Base-by-base conservation (phyloP, 352 stramenopile species). In the Pilasporangium apinafurcum region DNA sequence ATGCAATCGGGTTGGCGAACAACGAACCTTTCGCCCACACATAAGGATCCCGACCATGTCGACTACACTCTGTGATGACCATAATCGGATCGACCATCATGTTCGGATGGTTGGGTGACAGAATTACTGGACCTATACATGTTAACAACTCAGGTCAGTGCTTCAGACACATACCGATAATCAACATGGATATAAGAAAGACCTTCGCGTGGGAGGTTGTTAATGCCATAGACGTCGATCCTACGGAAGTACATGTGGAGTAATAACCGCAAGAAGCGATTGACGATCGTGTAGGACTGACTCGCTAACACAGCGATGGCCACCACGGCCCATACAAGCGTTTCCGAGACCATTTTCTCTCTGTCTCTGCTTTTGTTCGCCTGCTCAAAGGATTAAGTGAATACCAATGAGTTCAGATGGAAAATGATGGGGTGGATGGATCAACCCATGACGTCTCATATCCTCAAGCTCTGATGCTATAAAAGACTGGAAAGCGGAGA, bases 101-200 rank as follows among this genome's bases (percentile, higher is more conserved):
- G 49, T 90, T 90, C 4, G 77, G 77, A 47, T 90, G 77, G 56
- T 90, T 90, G 8, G 77, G 72, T 17, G 74, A 90, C 41, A 90
- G 38, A 29, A 90, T 86, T 39, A 90, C 77, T 2, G 77, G 77
- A 5, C 76, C 75, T 70, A 32, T 7, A 2, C n/a, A n/a, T n/a
- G n/a, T n/a, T 21, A 36, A n/a, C 20, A 14, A 20, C 13, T 20
- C 12, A 33, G 16, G 3, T 26, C 8, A 20, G 16, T 37, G 29
- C 21, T 13, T 29, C 10, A 8, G 8, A 21, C 27, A 35, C 5
- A 8, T 3, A 40, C 18, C 16, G 4, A 46, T 14, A 37, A 14
- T 13, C 12, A 31, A 36, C 5, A 42, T 8, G 10, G 12, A 17
- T 17, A 13, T 16, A 44, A 3, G 4, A 3, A 17, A 44, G n/a